Base-by-base conservation (phyloP, 176 grass and related monocot species). In the Aechmea fasciata region DNA sequence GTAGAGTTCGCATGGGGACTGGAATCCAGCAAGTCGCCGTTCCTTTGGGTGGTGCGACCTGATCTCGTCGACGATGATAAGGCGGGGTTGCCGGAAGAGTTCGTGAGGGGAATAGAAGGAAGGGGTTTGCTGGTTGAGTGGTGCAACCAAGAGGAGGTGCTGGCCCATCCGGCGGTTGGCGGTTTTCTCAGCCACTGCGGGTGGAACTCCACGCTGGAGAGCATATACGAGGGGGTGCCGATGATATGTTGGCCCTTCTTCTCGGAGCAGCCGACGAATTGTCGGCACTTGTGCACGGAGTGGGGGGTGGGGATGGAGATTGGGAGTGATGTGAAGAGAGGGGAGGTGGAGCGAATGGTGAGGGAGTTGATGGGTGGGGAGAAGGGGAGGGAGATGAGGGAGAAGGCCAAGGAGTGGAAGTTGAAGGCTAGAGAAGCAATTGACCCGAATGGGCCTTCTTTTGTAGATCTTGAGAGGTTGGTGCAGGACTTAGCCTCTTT, bases 161-260 rank as follows among this genome's bases (percentile, higher is more conserved):
- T 74, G 10, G 23, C 11, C 12, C 72, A 50, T 48, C 10, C 1
- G 3, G 57, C 72, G 24, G 63, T 74, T 3, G 33, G 57, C 12
- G 72, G 72, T 18, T 74, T 64, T 62, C 9, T 74, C 52, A 74
- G 13, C 15, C 72, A 74, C 28, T 61, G 53, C 29, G 72, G 72
- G 6, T 74, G 72, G 57, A 74, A 74, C 47, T 74, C 72, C 9
- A 74, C 72, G 2, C 59, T 74, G 0, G 15, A 74, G 72, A 74
- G 72, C 24, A 57, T 65, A 11, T 48, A 49, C 1, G 22, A 18
- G 10, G 57, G 41, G 0, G 57, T 74, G 33, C 28, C 57, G 41
- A 74, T 74, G 72, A 75, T 75, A 10, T 59, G 72, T 41, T 75
- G 72, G 72, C 72, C 72, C 9, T 75, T 75, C 59, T 75, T 75